Base-by-base conservation (phyloP, 371 early-diverging fungal genomes). In the Mucor mucedo region DNA sequence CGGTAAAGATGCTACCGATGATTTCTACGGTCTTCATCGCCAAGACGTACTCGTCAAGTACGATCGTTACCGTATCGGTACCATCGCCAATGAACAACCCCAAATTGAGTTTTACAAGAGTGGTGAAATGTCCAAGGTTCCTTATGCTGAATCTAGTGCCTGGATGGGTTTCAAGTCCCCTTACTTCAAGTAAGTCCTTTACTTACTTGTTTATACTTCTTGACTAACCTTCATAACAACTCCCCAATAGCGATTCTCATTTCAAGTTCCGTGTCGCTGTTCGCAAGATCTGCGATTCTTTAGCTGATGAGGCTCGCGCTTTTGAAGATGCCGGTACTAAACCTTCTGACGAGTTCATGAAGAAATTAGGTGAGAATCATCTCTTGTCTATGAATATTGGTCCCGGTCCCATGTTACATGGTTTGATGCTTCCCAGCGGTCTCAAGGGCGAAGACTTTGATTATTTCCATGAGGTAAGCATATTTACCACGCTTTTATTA, bases 1-100 rank as follows among this genome's bases (percentile, higher is more conserved):
- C 9, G 96, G 96, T 33, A 79, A 84, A 50, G 96, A 98, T 63
- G 81, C 81, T 11, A 81, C 81, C 2, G 90, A 87, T 50, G 76
- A 76, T 48, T 93, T 93, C 65, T 88, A 87, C 57, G 84, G 84
- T 10, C 69, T 89, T 29, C 92, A 93, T 73, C 78, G 88, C 49
- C 89, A 86, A 63, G 87, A 89, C 38, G 85, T 88, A 3, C 77
- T 91, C 44, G 33, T 73, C 27, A 86, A 85, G 58, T 86, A 80
- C 62, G 63, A 70, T 30, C 70, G 77, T 55, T 77, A 84, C 55
- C 65, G 67, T 52, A 77, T 89, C 55, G 89, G 88, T 32, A 55
- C 58, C 16, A 79, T 87, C 61, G 73, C 57, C 9, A 70, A 76
- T 41, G 77, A 76, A 32, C 67, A 68, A 41, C 68, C 74, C 55